phyloP scores from a whole-genome alignment of 2,329 filamentous ascomycete species.

The Colletotrichum eremochloae region DNA sequence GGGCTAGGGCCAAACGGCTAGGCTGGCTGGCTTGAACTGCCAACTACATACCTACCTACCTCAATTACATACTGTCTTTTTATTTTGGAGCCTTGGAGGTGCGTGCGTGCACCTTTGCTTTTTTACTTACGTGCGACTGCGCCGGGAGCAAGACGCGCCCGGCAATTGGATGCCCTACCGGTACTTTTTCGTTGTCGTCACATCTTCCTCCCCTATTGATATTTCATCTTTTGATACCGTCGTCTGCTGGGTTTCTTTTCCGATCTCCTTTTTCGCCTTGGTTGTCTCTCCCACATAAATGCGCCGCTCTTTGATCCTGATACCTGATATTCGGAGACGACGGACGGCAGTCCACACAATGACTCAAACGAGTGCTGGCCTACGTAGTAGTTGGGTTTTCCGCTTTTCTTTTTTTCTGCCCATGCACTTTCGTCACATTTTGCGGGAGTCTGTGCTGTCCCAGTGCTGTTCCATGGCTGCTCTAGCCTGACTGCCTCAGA shows the following conservation, averaged over 20 bases:
- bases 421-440: neutral
- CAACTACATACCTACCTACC: neutral
- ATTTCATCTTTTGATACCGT: too few species aligned
- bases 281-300: neutral
- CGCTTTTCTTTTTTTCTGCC: neutral
- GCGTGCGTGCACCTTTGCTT: neutral
- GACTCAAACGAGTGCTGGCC: neutral
- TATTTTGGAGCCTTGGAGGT: neutral
- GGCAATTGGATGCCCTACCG: neutral
- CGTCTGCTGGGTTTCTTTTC: neutral
- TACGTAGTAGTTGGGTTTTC: neutral
- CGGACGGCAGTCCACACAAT: neutral
- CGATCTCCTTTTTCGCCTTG: neutral
- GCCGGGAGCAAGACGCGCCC: neutral
- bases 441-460: constrained; percentile 36
- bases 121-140: neutral
- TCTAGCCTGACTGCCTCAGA: constrained; percentile 4
- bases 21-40: neutral
- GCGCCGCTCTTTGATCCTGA: neutral
- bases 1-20: neutral
- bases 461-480: constrained; percentile 8
- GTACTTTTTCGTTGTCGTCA: neutral
- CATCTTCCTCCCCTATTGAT: neutral
- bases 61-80: neutral
- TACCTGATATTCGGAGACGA: neutral